phyloP scores from a whole-genome alignment of 331 rosid species.

The Stylosanthes scabra region DNA sequence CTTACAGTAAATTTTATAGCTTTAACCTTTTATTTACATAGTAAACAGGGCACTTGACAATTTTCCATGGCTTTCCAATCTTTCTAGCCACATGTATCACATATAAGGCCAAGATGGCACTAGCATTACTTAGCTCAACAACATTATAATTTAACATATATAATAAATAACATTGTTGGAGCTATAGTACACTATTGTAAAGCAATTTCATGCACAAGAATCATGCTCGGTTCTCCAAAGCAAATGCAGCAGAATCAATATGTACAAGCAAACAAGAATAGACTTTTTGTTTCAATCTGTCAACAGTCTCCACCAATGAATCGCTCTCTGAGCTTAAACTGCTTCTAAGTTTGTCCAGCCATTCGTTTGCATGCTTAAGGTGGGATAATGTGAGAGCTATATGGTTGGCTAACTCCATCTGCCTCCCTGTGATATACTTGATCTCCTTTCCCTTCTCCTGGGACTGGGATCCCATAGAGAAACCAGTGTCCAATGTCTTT shows the following conservation, averaged over 20 bases:
- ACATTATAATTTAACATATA: slow-evolving; percentile 43
- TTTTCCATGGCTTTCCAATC: too few species aligned
- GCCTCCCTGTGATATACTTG: slow-evolving; percentile 56
- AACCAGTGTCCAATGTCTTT: slow-evolving; percentile 76
- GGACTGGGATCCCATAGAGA: slow-evolving; percentile 44
- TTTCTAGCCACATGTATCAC: slow-evolving; percentile 17
- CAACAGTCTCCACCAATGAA: slow-evolving; percentile 56
- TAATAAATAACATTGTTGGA: slow-evolving; percentile 28
- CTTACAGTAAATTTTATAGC: slow-evolving; percentile 14
- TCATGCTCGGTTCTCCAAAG: slow-evolving; percentile 73
- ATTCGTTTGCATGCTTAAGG: slow-evolving; percentile 86
- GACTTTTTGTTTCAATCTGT: slow-evolving; percentile 70
- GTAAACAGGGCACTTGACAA: neutral
- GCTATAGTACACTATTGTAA: neutral
- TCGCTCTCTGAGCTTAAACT: slow-evolving; percentile 49
- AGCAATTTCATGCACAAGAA: slow-evolving; percentile 20
- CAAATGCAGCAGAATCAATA: slow-evolving; percentile 82
- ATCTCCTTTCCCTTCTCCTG: slow-evolving; percentile 72
- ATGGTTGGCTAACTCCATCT: slow-evolving; percentile 60
- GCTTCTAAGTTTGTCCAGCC: slow-evolving; percentile 77
- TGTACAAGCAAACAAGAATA: slow-evolving; percentile 78
- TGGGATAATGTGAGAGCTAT: slow-evolving; percentile 77
- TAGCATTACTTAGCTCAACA: slow-evolving; percentile 32
- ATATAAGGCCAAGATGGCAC: slow-evolving; percentile 10
- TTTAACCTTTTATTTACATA: neutral